Evolutionary conservation across 805 yeast species (phyloP).

Genomic region (Scheffersomyces lignosus): DNA sequence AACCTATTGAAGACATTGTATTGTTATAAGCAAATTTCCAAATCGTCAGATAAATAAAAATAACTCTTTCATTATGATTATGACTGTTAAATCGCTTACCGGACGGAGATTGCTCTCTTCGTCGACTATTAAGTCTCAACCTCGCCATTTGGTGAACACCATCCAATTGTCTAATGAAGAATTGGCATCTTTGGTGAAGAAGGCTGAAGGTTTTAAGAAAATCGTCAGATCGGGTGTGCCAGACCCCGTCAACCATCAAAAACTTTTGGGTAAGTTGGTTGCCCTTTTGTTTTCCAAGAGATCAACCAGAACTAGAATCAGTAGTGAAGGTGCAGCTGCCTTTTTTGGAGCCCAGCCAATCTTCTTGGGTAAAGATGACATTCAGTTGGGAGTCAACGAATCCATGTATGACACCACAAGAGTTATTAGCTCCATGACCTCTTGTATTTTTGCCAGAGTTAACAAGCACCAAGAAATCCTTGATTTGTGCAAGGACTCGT

Average conservation of each 20-base stretch:
- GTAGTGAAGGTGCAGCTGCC: slow-evolving; percentile 91
- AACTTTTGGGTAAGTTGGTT: slow-evolving; percentile 76
- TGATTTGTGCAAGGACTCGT: slow-evolving; percentile 72
- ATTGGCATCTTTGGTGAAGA: slow-evolving; percentile 64
- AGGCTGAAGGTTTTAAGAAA: slow-evolving; percentile 69
- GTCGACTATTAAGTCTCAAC: slow-evolving; percentile 12
- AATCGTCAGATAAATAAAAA: background rate
- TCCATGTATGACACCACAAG: slow-evolving; percentile 83
- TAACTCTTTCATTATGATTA: background rate
- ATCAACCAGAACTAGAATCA: slow-evolving; percentile 92
- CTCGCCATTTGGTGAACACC: slow-evolving; percentile 80
- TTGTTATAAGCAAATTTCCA: background rate
- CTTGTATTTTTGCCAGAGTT: slow-evolving; percentile 97
- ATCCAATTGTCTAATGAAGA: slow-evolving; percentile 75
- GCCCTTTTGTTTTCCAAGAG: slow-evolving; percentile 87
- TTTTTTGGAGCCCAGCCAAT: slow-evolving; percentile 95
- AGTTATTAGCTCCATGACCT: slow-evolving; percentile 92
- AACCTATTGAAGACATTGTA: background rate
- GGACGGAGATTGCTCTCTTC: slow-evolving; percentile 4
- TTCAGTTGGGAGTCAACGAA: slow-evolving; percentile 95
- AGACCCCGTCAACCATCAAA: slow-evolving; percentile 39
- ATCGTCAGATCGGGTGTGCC: slow-evolving; percentile 57
- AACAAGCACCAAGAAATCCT: slow-evolving; percentile 79
- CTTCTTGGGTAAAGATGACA: slow-evolving; percentile 95
- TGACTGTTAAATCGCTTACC: slow-evolving; percentile 5